phyloP scores from a whole-genome alignment of 2,329 filamentous ascomycete genomes.

The Lasiodiplodia sp. region DNA sequence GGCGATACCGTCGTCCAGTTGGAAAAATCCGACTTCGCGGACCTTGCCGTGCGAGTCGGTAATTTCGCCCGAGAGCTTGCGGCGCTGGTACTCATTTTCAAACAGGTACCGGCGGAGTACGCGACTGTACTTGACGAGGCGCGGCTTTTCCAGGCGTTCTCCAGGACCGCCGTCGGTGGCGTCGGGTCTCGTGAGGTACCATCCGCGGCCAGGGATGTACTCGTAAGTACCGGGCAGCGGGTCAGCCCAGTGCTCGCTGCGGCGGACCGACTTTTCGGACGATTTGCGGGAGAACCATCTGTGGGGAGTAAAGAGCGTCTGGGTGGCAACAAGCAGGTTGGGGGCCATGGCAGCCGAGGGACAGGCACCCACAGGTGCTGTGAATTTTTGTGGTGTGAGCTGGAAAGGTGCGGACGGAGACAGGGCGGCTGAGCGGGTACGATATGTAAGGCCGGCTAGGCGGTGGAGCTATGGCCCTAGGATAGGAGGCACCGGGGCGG shows the following conservation, averaged over 20 bases:
- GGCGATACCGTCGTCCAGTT: conserved; percentile 56
- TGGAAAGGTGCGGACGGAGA: conserved; percentile 1
- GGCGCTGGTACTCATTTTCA: conserved; percentile 55
- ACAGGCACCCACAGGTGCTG: conserved; percentile 13
- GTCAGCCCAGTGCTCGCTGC: conserved; percentile 57
- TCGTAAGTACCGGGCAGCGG: conserved; percentile 59
- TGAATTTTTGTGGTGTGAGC: conserved; percentile 14
- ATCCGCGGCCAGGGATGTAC: conserved; percentile 58
- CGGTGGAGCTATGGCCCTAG: conserved; percentile 7
- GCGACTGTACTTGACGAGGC: conserved; percentile 55
- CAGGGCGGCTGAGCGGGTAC: not conserved
- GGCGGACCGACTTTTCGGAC: conserved; percentile 48
- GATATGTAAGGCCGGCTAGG: conserved; percentile 13
- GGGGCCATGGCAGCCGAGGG: conserved; percentile 51
- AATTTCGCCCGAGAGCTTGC: conserved; percentile 54
- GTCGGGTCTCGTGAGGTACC: conserved; percentile 57
- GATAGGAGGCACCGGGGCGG: conserved; percentile 17
- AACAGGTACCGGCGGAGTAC: conserved; percentile 59
- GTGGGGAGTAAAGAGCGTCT: conserved; percentile 55
- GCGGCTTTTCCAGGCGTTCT: conserved; percentile 38
- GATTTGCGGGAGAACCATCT: conserved; percentile 56
- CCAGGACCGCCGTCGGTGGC: conserved; percentile 42
- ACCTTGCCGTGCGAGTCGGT: conserved; percentile 48
- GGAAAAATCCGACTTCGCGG: conserved; percentile 56
- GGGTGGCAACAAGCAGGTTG: conserved; percentile 59